Evolutionary conservation across 139 green algal genomes (phyloP).

Genomic region (Chlorella sp.): DNA sequence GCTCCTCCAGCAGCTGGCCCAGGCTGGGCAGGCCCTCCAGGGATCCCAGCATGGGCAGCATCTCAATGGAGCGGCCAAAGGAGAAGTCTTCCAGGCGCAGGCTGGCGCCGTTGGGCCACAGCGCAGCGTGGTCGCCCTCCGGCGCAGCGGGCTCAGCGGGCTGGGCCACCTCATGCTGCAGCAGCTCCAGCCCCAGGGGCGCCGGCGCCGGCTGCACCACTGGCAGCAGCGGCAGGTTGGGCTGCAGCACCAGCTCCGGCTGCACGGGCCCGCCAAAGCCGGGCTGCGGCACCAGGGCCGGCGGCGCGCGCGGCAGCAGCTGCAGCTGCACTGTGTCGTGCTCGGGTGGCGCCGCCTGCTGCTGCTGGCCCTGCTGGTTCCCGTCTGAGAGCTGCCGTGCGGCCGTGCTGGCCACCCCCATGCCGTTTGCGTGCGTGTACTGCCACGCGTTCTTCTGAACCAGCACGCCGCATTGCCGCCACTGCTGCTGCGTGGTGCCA

Average conservation of each 20-base stretch:
- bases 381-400: no score
- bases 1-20: conserved; percentile 23
- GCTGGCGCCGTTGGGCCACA: background rate
- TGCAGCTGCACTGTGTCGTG: no score
- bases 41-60: conserved; percentile 24
- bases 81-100: background rate
- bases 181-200: conserved; percentile 11
- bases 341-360: background rate
- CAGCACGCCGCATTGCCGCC: background rate
- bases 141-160: no score
- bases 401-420: no score
- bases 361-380: background rate
- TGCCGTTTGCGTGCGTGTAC: no score
- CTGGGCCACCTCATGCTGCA: background rate
- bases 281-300: background rate
- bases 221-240: background rate
- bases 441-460: background rate
- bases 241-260: background rate
- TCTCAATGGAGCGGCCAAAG: conserved; percentile 1
- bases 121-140: background rate
- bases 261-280: background rate
- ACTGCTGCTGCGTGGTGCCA: conserved; percentile 7
- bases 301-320: background rate
- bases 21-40: background rate
- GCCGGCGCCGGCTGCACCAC: background rate